phyloP scores from a whole-genome alignment of 371 early-diverging fungal genomes.

The Dinochytrium kinnereticum region DNA sequence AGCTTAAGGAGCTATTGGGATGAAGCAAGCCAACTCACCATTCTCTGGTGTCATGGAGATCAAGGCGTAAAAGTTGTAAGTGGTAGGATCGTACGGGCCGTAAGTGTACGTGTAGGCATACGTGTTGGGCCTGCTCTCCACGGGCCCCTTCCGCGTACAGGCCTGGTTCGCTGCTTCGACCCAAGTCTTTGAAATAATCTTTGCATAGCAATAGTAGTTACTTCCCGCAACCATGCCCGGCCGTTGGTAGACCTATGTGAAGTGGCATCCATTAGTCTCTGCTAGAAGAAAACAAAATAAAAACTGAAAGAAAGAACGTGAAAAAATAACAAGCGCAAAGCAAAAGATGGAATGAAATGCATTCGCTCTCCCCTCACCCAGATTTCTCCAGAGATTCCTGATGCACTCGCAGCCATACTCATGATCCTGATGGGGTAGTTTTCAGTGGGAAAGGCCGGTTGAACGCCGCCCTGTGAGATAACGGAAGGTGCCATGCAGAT shows the following conservation, averaged over 20 bases:
- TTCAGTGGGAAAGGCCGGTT: neutral
- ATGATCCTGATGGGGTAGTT: conserved; percentile 15
- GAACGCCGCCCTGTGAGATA: too few species aligned
- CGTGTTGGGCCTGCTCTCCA: neutral
- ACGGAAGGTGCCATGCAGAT: too few species aligned
- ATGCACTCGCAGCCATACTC: neutral
- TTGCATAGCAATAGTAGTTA: conserved; percentile 10
- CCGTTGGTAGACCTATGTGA: conserved; percentile 9
- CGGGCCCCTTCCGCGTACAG: neutral
- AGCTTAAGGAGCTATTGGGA: neutral
- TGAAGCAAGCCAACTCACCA: conserved; percentile 3
- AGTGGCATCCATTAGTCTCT: neutral
- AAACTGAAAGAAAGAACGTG: neutral
- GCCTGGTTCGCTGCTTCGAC: neutral
- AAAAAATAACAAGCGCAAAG: neutral
- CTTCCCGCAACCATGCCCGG: neutral
- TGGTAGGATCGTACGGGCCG: neutral
- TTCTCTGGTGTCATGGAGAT: neutral
- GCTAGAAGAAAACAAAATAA: neutral
- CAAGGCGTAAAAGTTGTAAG: neutral
- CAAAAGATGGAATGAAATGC: neutral
- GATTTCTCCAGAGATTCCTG: neutral
- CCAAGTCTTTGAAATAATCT: conserved; percentile 1
- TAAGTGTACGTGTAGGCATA: neutral
- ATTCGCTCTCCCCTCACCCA: too few species aligned